Conservation (phyloP, 345 rosid genomes). For the Streptanthus diversifolius region DNA sequence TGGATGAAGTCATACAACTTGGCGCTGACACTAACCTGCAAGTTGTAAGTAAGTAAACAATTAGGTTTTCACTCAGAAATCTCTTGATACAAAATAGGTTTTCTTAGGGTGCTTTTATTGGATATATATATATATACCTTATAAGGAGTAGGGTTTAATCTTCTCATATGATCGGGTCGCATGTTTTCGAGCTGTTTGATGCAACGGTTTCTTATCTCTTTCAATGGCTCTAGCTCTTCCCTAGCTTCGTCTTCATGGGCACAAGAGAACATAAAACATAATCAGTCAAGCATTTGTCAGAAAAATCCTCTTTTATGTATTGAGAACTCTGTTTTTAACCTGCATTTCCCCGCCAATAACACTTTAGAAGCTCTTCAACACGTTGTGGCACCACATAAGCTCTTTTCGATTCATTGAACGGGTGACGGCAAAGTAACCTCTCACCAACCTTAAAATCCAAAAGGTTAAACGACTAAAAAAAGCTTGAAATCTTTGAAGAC, state of each 20-base stretch:
- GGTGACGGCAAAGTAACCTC: constrained; percentile 90
- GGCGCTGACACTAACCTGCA: constrained; percentile 85
- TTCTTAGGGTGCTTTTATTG: background rate
- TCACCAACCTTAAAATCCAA: constrained; percentile 63
- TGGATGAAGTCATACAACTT: constrained; percentile 91
- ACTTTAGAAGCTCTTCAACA: constrained; percentile 87
- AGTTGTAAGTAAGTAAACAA: background rate
- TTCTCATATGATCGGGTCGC: constrained; percentile 92
- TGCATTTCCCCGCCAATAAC: constrained; percentile 87
- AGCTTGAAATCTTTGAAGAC: background rate
- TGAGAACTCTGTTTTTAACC: constrained; percentile 39
- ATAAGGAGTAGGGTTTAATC: constrained; percentile 90
- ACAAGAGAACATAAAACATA: background rate
- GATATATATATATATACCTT: constrained; percentile 45
- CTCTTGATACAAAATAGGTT: constrained; percentile 4
- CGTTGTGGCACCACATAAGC: constrained; percentile 89
- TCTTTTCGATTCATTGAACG: constrained; percentile 91
- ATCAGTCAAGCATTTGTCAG: background rate
- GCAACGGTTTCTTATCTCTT: constrained; percentile 69
- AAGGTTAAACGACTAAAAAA: background rate
- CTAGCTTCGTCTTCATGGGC: constrained; percentile 46
- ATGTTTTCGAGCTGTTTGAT: constrained; percentile 78
- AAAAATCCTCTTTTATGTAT: background rate
- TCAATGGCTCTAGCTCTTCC: constrained; percentile 67
- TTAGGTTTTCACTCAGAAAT: background rate